Base-by-base conservation (phyloP, 441 rosid species). In the Adansonia rubrostipa region DNA sequence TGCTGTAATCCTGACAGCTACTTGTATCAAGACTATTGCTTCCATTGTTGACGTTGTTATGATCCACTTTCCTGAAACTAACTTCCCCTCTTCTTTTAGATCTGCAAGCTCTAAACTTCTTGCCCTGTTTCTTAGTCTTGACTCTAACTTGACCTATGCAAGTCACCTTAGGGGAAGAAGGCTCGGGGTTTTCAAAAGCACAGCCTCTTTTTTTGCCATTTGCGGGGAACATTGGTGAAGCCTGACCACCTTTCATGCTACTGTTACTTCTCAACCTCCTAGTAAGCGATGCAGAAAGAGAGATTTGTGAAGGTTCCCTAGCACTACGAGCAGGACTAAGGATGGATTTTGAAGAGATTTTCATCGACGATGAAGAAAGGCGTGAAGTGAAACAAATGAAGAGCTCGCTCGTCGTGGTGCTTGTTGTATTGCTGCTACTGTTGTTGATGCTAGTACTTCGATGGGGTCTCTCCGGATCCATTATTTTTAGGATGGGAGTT, bases 81-180 rank as follows among this genome's bases (percentile, higher is more conserved):
- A 85, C 81, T 47, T 92, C 95, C 2, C 94, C 89, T 75, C 89
- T 80, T 8, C 89, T 85, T 28, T 85, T 85, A 24, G 96, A 91
- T 91, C 94, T 88, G 15, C 93, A 81, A 17, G 92, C 82, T 74
- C 91, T 80, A 64, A 89, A 79, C 85, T 88, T 93, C 88, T 87
- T 93, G 33, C 90, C 91, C 50, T 93, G 96, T 81, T 92, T 95
- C 89, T 93, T 93, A 14, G 97, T 91, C 87, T 95, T 95, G 4
- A 95, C 99, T 44, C 99, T 81, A 19, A 95, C 99, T 67, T 93
- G 99, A 15, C 99, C 97, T 22, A 95, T 93, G 71, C 99, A 95
- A 57, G 99, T 93, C 28, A 95, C 99, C 79, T 95, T 93, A 0
- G 99, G 99, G 20, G 99, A 93, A 78, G 97, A 87, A 0, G 98